Conservation (phyloP, 352 stramenopile species). For the Pythium oligandrum region DNA sequence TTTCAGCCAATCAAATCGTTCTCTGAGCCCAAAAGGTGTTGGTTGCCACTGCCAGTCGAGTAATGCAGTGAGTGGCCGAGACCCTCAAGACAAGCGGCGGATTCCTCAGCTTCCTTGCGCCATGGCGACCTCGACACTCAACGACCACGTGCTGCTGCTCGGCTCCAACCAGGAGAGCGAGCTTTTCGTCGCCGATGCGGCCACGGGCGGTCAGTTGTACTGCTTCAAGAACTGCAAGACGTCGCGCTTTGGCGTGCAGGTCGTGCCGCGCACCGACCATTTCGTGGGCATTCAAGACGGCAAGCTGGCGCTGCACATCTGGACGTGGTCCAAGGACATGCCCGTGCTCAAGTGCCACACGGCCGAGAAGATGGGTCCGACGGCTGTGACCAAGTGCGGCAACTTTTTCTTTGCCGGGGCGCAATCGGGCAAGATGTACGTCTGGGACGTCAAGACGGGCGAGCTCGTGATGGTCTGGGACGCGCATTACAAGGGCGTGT, state of each 20-base stretch:
- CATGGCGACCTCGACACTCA: conserved; percentile 40
- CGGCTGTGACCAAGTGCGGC: conserved; percentile 49
- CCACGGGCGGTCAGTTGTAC: conserved; percentile 57
- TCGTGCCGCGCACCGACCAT: conserved; percentile 61
- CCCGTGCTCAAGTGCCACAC: conserved; percentile 69
- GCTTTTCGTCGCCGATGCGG: conserved; percentile 53
- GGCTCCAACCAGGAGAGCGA: conserved; percentile 67
- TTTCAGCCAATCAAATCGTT: neutral
- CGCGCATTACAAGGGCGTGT: conserved; percentile 84
- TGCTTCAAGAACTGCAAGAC: conserved; percentile 70
- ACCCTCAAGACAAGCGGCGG: too few relatives aligned
- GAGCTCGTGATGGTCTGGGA: conserved; percentile 79
- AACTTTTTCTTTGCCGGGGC: conserved; percentile 74
- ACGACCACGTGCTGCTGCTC: conserved; percentile 60
- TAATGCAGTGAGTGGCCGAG: too few relatives aligned
- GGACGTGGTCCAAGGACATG: conserved; percentile 63
- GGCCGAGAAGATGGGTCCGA: conserved; percentile 68
- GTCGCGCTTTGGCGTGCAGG: conserved; percentile 41
- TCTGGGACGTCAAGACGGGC: conserved; percentile 81
- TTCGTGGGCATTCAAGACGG: conserved; percentile 60
- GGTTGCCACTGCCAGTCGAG: neutral
- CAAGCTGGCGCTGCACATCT: conserved; percentile 64
- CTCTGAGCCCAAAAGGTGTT: neutral
- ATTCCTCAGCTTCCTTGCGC: neutral
- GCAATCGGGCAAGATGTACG: conserved; percentile 78